Evolutionary conservation across 768 basidiomycete genomes (phyloP).

Genomic region (Russula earlei): DNA sequence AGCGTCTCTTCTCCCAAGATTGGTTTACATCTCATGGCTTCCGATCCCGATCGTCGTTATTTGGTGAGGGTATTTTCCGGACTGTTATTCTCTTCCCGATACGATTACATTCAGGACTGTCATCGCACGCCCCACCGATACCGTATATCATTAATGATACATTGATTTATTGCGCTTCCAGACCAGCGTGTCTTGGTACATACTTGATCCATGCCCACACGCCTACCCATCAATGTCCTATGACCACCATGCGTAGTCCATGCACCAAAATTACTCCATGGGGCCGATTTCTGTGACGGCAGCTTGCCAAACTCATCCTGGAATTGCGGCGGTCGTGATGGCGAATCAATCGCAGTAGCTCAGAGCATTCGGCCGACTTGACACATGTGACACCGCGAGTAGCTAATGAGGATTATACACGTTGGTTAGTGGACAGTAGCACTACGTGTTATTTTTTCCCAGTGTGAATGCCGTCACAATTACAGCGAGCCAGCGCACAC

Average conservation of each 20-base stretch:
- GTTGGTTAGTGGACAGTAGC: background rate
- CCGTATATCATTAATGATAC: conserved; percentile 13
- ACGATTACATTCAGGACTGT: conserved; percentile 9
- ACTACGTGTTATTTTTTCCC: background rate
- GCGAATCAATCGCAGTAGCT: conserved; percentile 8
- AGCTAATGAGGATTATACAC: background rate
- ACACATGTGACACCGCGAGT: conserved; percentile 7
- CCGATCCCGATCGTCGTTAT: background rate
- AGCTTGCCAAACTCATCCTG: conserved; percentile 2
- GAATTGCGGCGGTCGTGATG: background rate
- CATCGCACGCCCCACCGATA: conserved; percentile 13
- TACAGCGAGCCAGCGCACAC: background rate
- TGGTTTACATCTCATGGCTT: background rate
- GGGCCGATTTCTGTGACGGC: conserved; percentile 5
- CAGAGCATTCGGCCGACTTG: background rate
- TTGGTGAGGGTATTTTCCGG: conserved; percentile 12
- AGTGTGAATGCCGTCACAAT: background rate
- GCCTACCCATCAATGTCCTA: background rate
- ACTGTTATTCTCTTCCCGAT: conserved; percentile 4
- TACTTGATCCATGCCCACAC: conserved; percentile 1
- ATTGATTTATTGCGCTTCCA: conserved; percentile 15
- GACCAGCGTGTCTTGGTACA: background rate
- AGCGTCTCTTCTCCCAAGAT: background rate
- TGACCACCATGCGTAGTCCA: conserved; percentile 14
- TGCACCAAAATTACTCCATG: conserved; percentile 8